A percentile compares a stretch with the other conserved stretches of the same genome.
These are phyloP conservation scores for Lobulomyces angularis DNA, from an alignment of 192 early-diverging fungal species.

Conservation along the genomic window DNA sequence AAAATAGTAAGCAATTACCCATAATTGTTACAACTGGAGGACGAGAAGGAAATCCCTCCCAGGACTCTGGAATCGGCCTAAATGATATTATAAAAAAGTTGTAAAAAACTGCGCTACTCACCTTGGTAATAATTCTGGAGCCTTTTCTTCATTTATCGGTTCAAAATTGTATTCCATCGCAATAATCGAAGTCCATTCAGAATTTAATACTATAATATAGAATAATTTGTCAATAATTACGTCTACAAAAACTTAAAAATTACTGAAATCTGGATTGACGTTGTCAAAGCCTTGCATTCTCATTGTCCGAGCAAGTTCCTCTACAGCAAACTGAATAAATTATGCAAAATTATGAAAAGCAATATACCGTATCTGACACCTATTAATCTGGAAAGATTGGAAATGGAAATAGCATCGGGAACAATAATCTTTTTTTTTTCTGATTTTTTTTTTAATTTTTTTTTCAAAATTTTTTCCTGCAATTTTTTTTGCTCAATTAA, in stretches of 20 bases:
- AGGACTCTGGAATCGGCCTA: slow-evolving; percentile 57
- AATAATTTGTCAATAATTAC: neutral
- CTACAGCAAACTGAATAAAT: slow-evolving; percentile 9
- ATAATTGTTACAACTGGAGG: slow-evolving; percentile 95
- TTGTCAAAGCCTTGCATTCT: slow-evolving; percentile 67
- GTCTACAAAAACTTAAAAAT: neutral
- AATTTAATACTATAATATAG: slow-evolving; percentile 42
- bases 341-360: neutral
- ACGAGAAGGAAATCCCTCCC: slow-evolving; percentile 56
- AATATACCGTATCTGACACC: slow-evolving; percentile 51
- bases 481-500: slow-evolving; percentile 4
- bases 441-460: slow-evolving; percentile 16
- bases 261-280: slow-evolving; percentile 51
- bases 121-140: slow-evolving; percentile 45
- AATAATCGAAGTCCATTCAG: slow-evolving; percentile 78
- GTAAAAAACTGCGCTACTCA: slow-evolving; percentile 13
- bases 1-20: no score
- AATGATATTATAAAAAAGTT: neutral
- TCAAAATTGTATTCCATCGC: slow-evolving; percentile 79
- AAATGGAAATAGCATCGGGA: slow-evolving; percentile 70
- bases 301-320: slow-evolving; percentile 60
- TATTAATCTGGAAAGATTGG: slow-evolving; percentile 65
- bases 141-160: slow-evolving; percentile 50
- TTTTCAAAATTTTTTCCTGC: slow-evolving; percentile 21
- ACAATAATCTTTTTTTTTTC: slow-evolving; percentile 44